These are phyloP conservation scores for Cotoneaster glaucophyllus DNA, from an alignment of 306 rosid genomes.

Conservation along the genomic window DNA sequence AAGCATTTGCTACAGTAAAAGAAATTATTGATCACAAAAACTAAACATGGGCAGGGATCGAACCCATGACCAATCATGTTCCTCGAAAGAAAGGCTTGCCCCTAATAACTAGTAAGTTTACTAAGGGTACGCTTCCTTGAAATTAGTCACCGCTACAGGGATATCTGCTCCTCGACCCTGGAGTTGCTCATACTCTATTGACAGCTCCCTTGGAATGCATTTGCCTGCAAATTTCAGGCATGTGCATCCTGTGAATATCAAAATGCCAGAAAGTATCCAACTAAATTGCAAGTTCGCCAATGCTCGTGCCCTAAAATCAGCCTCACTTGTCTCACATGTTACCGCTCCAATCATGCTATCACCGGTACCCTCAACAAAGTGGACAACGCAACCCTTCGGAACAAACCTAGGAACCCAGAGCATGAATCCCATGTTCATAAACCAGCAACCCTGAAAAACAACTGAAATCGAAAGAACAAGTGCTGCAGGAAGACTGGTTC, in stretches of 20 bases:
- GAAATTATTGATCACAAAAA: neutral
- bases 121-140: slow-evolving; percentile 40
- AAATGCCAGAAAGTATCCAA: slow-evolving; percentile 67
- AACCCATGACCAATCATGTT: neutral
- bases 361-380: slow-evolving; percentile 14
- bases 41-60: neutral
- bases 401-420: slow-evolving; percentile 61
- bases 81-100: neutral
- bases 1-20: too few relatives aligned
- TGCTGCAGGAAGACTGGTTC: slow-evolving; percentile 59
- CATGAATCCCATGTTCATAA: slow-evolving; percentile 76
- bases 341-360: slow-evolving; percentile 55
- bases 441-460: slow-evolving; percentile 88
- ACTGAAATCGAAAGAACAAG: slow-evolving; percentile 68
- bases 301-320: slow-evolving; percentile 69
- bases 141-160: slow-evolving; percentile 29
- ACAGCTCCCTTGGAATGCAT: slow-evolving; percentile 26
- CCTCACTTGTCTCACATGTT: slow-evolving; percentile 48
- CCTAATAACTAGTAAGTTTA: neutral
- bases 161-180: slow-evolving; percentile 42
- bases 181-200: slow-evolving; percentile 68
- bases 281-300: slow-evolving; percentile 87
- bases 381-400: slow-evolving; percentile 60
- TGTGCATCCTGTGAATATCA: slow-evolving; percentile 44
- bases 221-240: slow-evolving; percentile 51